Evolutionary conservation across 1,284 basidiomycete genomes (phyloP), one percentile per base, ranked within the genome.

Genomic region (Coniophora puteana): DNA sequence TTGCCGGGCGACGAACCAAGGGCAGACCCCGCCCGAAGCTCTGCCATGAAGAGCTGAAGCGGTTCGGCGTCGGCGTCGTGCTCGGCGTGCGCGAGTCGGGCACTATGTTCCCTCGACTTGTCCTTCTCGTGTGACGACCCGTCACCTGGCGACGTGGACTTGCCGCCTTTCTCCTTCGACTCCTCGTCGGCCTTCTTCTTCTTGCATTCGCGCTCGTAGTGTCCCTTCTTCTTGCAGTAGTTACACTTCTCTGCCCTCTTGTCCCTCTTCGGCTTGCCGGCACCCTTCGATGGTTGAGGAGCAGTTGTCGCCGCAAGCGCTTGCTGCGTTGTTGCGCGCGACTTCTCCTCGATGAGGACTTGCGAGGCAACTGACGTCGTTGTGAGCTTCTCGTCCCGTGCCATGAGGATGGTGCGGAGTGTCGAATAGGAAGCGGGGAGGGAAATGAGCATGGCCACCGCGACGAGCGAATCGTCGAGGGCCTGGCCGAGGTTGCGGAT

Each of bases 401-500:
- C n/a, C n/a, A n/a, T n/a, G 27, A 54, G 49, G 43, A 51, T 50
- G 11, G 46, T 51, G 17, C 42, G 42, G 20, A 54, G 54, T 1
- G 42, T 50, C 6, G 33, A 40, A 37, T 53, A 51, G 20, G 47
- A 53, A 3, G 51, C 29, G 2, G 52, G 54, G 11, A 56, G 47
- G 5, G 51, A 50, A 22, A 49, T 46, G 16, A 49, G 40, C 41
- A 56, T 51, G 28, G 47, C 67, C 74, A 81, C 50, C 74, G 76
- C 22, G 90, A 88, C 43, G 90, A 94, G 60, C 95, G 90, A 67
- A 93, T 98, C 43, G 74, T 98, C 32, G 84, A 90, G 50, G 95
- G 95, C 30, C 80, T 87, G 16, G 90, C 95, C 2, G 93, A 97
- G 64, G 92, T 98, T 49, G 83, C 83, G 11, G n/a, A n/a, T n/a